Base-by-base conservation (phyloP, 352 stramenopile species). In the Plasmopara muralis region DNA sequence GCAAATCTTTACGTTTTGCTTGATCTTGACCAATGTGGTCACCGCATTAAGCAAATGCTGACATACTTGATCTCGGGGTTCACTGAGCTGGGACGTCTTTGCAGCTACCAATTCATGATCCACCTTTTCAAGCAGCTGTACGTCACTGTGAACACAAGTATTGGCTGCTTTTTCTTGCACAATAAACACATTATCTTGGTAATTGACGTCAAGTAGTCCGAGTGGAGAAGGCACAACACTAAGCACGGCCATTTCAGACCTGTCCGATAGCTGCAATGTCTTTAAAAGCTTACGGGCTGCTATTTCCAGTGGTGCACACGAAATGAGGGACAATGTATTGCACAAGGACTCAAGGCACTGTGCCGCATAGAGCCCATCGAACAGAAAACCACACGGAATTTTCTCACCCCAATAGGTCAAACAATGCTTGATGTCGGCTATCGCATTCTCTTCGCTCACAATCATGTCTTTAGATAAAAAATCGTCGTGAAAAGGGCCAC, bases 301-400 rank as follows among this genome's bases (percentile, higher is more conserved):
- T 2, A 49, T 57, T 59, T 87, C 72, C 31, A 83, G 40, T 30
- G 51, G 47, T 29, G 70, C 61, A 40, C 71, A 79, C 8, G 72
- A 82, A 55, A 79, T 70, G 30, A 89, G 35, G 3, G 70, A 81
- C 10, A 87, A 44, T 14, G 72, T 64, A 46, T 74, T 73, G 54
- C 70, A 83, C 1, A 84, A 50, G 6, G 70, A 68, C 58, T 81
- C 67, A 50, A 89, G 62, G 38, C 76, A 85, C 33, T 37, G 42
- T 16, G 66, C 28, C 28, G 69, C 33, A 14, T 55, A 60, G 31
- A 56, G 16, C 16, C 9, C 18, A 51, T 83, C 64, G 33, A 84
- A 87, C 7, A 82, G 28, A 43, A 62, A 46, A 0, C 56, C 61
- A 43, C 10, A 42, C 15, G 35, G 6, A 8, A 48, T 33, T 44